Evolutionary conservation across 345 rosid genomes (phyloP).

Genomic region (Lepidium africanum): DNA sequence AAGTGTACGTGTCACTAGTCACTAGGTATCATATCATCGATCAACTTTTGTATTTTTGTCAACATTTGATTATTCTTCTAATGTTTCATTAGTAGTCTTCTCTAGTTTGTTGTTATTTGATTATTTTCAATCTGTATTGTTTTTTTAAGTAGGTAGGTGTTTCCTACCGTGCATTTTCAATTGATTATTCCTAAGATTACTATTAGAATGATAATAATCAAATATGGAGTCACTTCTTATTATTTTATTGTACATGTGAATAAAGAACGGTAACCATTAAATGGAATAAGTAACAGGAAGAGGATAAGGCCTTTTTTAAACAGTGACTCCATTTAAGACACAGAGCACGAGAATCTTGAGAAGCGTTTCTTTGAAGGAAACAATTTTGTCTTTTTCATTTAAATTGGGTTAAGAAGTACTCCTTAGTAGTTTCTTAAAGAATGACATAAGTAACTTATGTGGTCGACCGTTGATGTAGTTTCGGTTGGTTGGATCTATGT

Average conservation of each 20-base stretch:
- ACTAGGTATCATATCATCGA: neutral
- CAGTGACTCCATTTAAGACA: constrained; percentile 10
- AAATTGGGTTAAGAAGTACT: neutral
- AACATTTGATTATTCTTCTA: neutral
- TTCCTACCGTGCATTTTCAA: neutral
- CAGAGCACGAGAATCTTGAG: constrained; percentile 31
- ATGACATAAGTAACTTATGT: neutral
- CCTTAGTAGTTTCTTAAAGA: constrained; percentile 7
- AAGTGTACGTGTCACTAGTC: constrained; percentile 14
- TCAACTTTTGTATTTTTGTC: neutral
- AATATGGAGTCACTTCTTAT: neutral
- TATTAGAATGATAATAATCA: neutral
- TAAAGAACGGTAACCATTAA: neutral
- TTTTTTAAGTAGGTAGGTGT: neutral
- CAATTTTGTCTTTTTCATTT: neutral
- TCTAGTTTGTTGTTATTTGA: neutral
- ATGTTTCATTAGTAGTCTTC: neutral
- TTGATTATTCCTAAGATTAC: neutral
- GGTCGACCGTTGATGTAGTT: constrained; percentile 15
- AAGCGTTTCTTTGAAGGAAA: constrained; percentile 27
- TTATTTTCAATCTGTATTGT: neutral
- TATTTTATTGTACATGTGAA: neutral
- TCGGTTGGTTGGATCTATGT: constrained; percentile 7
- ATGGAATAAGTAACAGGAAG: neutral
- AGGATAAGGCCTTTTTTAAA: neutral